Base-by-base conservation (phyloP, 129 eudicot species). In the Sambucus nigra region DNA sequence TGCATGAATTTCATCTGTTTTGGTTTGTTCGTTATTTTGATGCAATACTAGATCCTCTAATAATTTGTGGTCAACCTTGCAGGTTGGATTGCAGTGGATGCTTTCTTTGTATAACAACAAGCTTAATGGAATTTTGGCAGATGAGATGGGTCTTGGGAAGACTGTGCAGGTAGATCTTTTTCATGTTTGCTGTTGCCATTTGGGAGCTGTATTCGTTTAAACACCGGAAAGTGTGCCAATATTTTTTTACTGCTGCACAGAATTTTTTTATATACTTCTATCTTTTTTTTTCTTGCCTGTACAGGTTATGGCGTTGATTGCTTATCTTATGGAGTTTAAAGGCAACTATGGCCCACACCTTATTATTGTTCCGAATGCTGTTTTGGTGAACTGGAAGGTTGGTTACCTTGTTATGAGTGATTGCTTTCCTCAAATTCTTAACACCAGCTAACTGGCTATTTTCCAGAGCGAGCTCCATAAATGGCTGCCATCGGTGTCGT, bases 1-100 rank as follows among this genome's bases (percentile, higher is more conserved):
- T 63, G 69, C 32, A 42, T 21, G 42, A 47, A 18, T 22, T 40
- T 31, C 35, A 28, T 23, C 25, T 27, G 48, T 47, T 57, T 57
- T 46, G 19, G 41, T 60, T 44, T 39, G 64, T 14, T 13, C 6
- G 19, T 18, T 26, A 18, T 45, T 53, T 53, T 33, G 19, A 28
- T 35, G 28, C 35, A 2, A 25, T 55, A 35, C 25, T 14, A 25
- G 23, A 38, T 28, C n/a, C n/a, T 25, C 57, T n/a, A 17, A 8
- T 20, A 54, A 29, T 48, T 31, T 32, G 14, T 73, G 57, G 44
- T 55, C 22, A 32, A 32, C 20, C 56, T 48, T 66, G 57, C 78
- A 91, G 99, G 99, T 91, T 75, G 99, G 99, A 18, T 72, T 91
- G 73, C 99, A 91, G 70, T 91, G 99, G 99, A 91, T 91, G 99